Evolutionary conservation across 345 rosid species (phyloP), one percentile per base, ranked within the genome.

Genomic region (Aethionema arabicum): DNA sequence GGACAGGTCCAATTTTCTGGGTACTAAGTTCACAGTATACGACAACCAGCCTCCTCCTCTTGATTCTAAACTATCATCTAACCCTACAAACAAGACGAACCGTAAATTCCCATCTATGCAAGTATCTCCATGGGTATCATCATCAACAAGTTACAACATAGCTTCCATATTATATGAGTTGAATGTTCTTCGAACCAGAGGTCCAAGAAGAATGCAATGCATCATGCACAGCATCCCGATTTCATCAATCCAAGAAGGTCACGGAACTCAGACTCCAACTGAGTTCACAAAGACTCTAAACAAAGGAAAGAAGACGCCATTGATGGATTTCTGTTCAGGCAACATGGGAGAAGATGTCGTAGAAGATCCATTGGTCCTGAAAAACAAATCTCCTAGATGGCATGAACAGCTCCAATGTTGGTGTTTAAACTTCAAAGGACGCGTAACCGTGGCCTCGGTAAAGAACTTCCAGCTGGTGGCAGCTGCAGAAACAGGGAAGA

Each of bases 361-460:
- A 40, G 55, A 46, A n/a, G 78, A 80, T 14, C 79, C 92, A 2
- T 42, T 91, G 72, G 67, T 86, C 14, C 58, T 91, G 74, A 91
- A 82, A 74, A 91, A 91, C 72, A 91, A 91, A 73, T 81, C 88
- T 3, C 98, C 98, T 45, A 85, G 98, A 70, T 91, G 98, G 98
- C 98, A 91, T 52, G 98, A 88, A 54, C 98, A 88, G 70, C 76
- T 88, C 41, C 98, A 88, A 51, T 91, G 96, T 66, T 86, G 98
- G 98, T 91, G 98, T 76, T 70, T 91, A 0, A 91, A 88, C 70
- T 88, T 88, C 59, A 91, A 78, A 77, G 98, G 96, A 5, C 87
- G 98, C 14, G 98, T 86, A 4, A 84, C 96, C 0, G 92, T 91
- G 29, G 98, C 98, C 15, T 91, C 98, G 1, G 96, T 91, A 32